A percentile compares a stretch with the other conserved stretches of the same genome.
Evolutionary conservation across 805 yeast species (phyloP).

Genomic region (Wickerhamiella cacticola): DNA sequence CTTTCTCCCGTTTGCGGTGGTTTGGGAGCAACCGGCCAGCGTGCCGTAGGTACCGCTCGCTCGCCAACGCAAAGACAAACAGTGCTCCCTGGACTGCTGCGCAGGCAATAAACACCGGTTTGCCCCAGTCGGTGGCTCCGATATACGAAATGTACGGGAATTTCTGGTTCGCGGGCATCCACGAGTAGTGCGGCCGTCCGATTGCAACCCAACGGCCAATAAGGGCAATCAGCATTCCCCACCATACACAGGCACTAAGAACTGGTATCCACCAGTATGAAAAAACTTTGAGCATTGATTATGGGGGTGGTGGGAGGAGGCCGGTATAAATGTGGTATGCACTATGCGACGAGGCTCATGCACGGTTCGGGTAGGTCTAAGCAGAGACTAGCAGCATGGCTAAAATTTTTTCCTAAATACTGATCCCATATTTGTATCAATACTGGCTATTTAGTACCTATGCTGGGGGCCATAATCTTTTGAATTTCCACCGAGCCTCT

Average conservation of each 20-base stretch:
- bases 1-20: constrained; percentile 34
- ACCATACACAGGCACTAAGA: constrained; percentile 60
- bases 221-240: constrained; percentile 81
- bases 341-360: constrained; percentile 4
- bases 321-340: neutral
- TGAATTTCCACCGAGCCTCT: too few relatives aligned
- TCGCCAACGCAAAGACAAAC: constrained; percentile 48
- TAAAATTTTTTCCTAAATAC: neutral
- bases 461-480: too few relatives aligned
- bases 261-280: constrained; percentile 45
- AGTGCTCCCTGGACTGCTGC: constrained; percentile 67
- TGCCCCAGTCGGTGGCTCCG: constrained; percentile 67
- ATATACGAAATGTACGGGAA: constrained; percentile 68
- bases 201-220: constrained; percentile 65
- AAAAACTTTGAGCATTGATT: constrained; percentile 8
- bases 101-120: constrained; percentile 74
- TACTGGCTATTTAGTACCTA: too few relatives aligned
- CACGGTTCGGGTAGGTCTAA: neutral
- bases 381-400: neutral
- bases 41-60: constrained; percentile 53
- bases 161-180: constrained; percentile 33
- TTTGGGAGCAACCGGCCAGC: constrained; percentile 45
- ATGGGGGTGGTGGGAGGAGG: neutral
- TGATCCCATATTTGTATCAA: too few relatives aligned
- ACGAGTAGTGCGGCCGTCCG: constrained; percentile 61